These are phyloP conservation scores for Eucalyptus pumila DNA, from an alignment of 345 rosid species.

Conservation along the genomic window DNA sequence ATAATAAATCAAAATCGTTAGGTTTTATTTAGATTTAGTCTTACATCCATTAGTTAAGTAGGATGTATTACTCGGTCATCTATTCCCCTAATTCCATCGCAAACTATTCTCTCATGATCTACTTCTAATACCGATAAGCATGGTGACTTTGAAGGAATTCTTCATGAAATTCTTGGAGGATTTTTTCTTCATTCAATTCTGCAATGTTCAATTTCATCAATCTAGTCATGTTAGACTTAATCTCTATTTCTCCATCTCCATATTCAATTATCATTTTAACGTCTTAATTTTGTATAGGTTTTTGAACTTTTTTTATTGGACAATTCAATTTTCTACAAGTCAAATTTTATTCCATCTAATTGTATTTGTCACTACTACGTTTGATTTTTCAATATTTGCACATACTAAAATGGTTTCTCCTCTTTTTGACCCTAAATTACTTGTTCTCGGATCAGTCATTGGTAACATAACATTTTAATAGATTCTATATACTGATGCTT, in stretches of 20 bases:
- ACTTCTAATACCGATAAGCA: fast-evolving
- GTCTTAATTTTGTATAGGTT: no score
- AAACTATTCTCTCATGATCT: background rate
- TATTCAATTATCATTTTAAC: background rate
- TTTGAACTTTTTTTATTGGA: background rate
- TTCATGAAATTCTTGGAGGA: background rate
- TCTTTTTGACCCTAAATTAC: no score
- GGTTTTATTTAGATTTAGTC: no score
- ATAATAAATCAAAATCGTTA: no score
- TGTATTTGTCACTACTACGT: background rate
- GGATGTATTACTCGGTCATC: background rate
- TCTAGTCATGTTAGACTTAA: background rate
- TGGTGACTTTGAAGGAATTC: background rate
- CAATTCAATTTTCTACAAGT: background rate
- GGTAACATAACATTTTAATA: background rate
- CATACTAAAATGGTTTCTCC: background rate
- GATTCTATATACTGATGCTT: background rate
- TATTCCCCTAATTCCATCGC: background rate
- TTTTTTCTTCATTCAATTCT: background rate
- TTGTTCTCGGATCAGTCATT: background rate
- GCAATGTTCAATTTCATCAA: background rate
- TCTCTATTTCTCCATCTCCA: background rate
- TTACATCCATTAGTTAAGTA: background rate
- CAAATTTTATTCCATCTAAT: background rate
- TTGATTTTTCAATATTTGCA: background rate